Percentiles rank a stretch among this genome's conserved stretches.
Conservation (phyloP, 2,329 filamentous ascomycete genomes). For the Teratosphaeria nubilosa region DNA sequence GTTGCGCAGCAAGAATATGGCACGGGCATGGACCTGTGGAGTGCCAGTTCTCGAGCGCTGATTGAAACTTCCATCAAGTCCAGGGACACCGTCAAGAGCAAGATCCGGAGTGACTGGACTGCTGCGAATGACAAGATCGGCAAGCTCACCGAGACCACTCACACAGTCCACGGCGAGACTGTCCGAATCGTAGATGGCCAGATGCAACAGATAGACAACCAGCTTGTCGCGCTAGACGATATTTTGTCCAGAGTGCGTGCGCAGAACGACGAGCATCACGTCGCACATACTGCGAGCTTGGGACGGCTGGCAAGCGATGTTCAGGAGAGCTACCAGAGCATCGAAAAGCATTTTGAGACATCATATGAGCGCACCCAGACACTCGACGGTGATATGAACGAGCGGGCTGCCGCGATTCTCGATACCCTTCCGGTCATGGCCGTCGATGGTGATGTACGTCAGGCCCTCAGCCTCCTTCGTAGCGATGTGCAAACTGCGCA, state of each 20-base stretch:
- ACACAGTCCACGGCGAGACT: constrained; percentile 82
- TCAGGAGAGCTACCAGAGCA: constrained; percentile 60
- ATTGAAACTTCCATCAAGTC: constrained; percentile 63
- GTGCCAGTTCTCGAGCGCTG: constrained; percentile 55
- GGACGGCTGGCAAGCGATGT: constrained; percentile 56
- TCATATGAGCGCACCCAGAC: constrained; percentile 58
- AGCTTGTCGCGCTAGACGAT: constrained; percentile 83
- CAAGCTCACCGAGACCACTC: constrained; percentile 74
- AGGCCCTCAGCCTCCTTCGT: constrained; percentile 62
- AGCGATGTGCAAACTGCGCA: constrained; percentile 53
- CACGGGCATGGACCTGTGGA: constrained; percentile 65
- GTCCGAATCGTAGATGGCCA: constrained; percentile 83
- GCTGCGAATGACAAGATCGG: constrained; percentile 68
- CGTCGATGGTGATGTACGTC: constrained; percentile 46
- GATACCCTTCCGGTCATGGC: constrained; percentile 52
- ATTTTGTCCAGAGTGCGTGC: constrained; percentile 74
- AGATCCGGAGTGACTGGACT: constrained; percentile 78
- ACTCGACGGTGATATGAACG: constrained; percentile 58
- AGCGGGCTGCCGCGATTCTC: constrained; percentile 49
- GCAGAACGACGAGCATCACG: constrained; percentile 70
- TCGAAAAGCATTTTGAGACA: constrained; percentile 59
- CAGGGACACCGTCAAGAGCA: constrained; percentile 66
- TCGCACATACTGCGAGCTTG: constrained; percentile 58
- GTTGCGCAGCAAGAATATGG: constrained; percentile 54
- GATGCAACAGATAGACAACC: constrained; percentile 72